phyloP scores from a whole-genome alignment of 257 asterid species.

The Echites panduratus region DNA sequence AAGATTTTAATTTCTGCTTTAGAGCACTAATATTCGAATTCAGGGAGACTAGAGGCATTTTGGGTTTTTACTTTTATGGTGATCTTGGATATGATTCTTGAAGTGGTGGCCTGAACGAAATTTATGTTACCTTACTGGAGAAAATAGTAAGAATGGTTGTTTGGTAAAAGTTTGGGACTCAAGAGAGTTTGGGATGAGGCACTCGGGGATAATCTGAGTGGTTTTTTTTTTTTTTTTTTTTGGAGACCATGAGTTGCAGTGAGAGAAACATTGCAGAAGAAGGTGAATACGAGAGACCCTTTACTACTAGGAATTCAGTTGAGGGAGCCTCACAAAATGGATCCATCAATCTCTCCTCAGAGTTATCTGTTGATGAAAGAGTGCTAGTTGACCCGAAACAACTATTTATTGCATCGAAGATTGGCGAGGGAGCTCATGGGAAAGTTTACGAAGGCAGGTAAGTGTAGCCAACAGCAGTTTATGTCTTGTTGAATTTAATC shows the following conservation, averaged over 20 bases:
- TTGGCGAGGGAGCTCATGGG: slow-evolving; percentile 99
- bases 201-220: slow-evolving; percentile 38
- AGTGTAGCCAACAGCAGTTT: slow-evolving; percentile 10
- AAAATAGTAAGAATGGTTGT: slow-evolving; percentile 14
- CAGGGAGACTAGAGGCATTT: not conserved
- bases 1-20: not conserved
- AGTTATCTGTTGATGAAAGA: slow-evolving; percentile 55
- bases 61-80: not conserved
- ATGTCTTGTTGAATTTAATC: not conserved
- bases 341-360: slow-evolving; percentile 33
- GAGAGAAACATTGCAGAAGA: slow-evolving; percentile 47
- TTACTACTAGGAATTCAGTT: slow-evolving; percentile 32
- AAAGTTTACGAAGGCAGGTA: slow-evolving; percentile 96
- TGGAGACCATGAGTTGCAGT: slow-evolving; percentile 84
- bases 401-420: slow-evolving; percentile 73
- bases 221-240: slow-evolving; percentile 21
- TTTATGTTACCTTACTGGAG: slow-evolving; percentile 13
- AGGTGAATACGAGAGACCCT: slow-evolving; percentile 27
- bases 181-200: slow-evolving; percentile 38
- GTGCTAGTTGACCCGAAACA: slow-evolving; percentile 84
- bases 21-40: not conserved
- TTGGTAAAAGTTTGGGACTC: slow-evolving; percentile 19
- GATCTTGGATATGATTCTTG: slow-evolving; percentile 20
- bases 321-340: slow-evolving; percentile 53
- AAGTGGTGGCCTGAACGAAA: slow-evolving; percentile 16